Evolutionary conservation across 306 rosid species (phyloP), one percentile per base, ranked within the genome.

Genomic region (Inga laurina): DNA sequence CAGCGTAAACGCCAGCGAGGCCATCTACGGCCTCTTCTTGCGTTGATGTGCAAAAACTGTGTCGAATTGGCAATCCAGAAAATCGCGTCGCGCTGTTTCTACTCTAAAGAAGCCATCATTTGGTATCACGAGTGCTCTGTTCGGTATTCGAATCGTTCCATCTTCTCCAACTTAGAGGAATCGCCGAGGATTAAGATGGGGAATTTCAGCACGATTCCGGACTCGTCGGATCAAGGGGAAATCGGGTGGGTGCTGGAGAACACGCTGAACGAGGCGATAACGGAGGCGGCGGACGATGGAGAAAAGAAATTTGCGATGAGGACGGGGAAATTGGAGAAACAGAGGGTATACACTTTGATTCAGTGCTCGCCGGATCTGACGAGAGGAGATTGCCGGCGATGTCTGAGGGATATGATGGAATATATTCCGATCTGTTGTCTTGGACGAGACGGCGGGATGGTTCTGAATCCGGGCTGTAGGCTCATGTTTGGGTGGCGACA

Each of bases 81-180:
- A 13, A 59, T 76, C 18, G 56, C 15, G 5, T 59, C 71, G 3
- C 2, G 24, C 24, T 76, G 27, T 76, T 11, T 18, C 10, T 24
- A 39, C 24, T 41, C 56, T 1, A 22, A 76, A n/a, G 71, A 76
- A 11, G 80, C 56, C 39, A 24, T 76, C 11, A 19, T 76, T 14
- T 57, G 80, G 80, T 59, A 59, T 8, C 56, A 59, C 56, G 22
- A n/a, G 41, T 76, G 80, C 43, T 4, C 39, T 3, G 56, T 59
- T 22, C 56, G 71, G 11, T 76, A 76, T 13, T 59, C 71, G 19
- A 83, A 71, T 44, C 74, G 73, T 4, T 59, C 35, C 13, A 57
- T 70, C 76, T 83, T 83, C 82, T 83, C 82, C 30, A 22, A 9
- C 18, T 15, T 77, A 74, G 78, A 77, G 0, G 82, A 83, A 48